Base-by-base conservation (phyloP, 148 eudicot species). In the Cornus controversa region DNA sequence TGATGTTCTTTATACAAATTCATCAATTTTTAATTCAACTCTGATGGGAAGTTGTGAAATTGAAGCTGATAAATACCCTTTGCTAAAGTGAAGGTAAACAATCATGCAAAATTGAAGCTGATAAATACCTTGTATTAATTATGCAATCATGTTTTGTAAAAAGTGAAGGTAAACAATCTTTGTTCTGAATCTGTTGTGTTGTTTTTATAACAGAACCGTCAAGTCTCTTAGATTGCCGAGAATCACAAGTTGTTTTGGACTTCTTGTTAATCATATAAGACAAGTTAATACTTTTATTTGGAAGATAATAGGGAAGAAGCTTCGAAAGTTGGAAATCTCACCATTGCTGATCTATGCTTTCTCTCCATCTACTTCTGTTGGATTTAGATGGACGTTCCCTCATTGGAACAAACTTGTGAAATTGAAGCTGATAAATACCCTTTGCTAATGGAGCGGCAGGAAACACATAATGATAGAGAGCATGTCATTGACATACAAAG, bases 371-470 rank as follows among this genome's bases (percentile, higher is more conserved):
- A 24, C 45, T 74, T 57, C 62, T 24, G 70, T 53, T 67, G 10
- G 70, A 80, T 67, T 77, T 82, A 36, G 72, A 85, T 85, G 85
- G 88, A 79, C 75, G 67, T 77, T 67, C 27, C 72, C 66, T 72
- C 80, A 54, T 57, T 24, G 16, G 80, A 77, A 72, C 65, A 42
- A 40, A 26, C 50, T 14, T 53, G 42, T 37, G 74, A 81, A 71
- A 63, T 31, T 29, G 74, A 67, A 40, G 71, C 74, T 58, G 81
- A 80, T 75, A 77, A 27, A 31, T 82, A 84, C 53, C 89, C 89
- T 80, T 80, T 84, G 79, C 83, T 84, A 62, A 84, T 80, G 84
- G 87, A 82, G 80, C 84, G 60, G 13, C 36, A 58, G 80, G 85
- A 77, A 69, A 54, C 67, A 71, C 64, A 14, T 80, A 80, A 73